Evolutionary conservation across 805 yeast genomes (phyloP).

Genomic region (Starmerella bacillaris): DNA sequence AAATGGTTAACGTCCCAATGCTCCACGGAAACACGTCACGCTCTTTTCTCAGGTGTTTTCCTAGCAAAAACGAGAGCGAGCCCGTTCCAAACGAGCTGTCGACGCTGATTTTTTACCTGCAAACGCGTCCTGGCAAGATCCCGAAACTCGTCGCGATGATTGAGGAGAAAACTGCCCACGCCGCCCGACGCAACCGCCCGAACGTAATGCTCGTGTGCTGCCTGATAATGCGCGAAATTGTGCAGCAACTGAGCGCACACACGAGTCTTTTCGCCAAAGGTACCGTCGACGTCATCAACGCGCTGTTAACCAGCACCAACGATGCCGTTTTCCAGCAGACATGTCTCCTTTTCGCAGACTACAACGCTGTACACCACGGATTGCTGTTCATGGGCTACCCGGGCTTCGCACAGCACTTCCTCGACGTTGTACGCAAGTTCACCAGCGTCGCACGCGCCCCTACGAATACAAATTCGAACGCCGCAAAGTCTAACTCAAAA

Average conservation of each 20-base stretch:
- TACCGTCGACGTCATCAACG: constrained; percentile 40
- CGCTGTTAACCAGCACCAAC: constrained; percentile 27
- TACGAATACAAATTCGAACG: neutral
- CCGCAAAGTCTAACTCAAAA: neutral
- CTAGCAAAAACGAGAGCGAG: constrained; percentile 66
- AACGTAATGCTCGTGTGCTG: constrained; percentile 78
- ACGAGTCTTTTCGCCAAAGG: constrained; percentile 63
- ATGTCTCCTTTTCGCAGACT: constrained; percentile 19
- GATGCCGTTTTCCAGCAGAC: constrained; percentile 32
- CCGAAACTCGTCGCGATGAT: constrained; percentile 68
- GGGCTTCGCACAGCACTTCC: constrained; percentile 34
- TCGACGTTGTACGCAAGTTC: constrained; percentile 18
- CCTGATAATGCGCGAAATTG: constrained; percentile 48
- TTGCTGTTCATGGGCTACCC: constrained; percentile 50
- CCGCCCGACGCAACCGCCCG: constrained; percentile 40
- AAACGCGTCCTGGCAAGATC: constrained; percentile 71
- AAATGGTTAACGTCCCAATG: constrained; percentile 2
- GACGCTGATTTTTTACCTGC: constrained; percentile 72
- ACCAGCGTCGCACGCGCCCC: constrained; percentile 17
- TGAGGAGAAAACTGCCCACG: constrained; percentile 41
- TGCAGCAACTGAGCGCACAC: constrained; percentile 63
- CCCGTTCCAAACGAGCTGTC: constrained; percentile 87
- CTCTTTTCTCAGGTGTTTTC: constrained; percentile 79
- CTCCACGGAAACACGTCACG: constrained; percentile 27
- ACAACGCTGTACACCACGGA: constrained; percentile 38